Percentiles rank a stretch among this genome's conserved stretches.
Evolutionary conservation across 768 basidiomycete genomes (phyloP).

Genomic region (Boletus eberwhitei): DNA sequence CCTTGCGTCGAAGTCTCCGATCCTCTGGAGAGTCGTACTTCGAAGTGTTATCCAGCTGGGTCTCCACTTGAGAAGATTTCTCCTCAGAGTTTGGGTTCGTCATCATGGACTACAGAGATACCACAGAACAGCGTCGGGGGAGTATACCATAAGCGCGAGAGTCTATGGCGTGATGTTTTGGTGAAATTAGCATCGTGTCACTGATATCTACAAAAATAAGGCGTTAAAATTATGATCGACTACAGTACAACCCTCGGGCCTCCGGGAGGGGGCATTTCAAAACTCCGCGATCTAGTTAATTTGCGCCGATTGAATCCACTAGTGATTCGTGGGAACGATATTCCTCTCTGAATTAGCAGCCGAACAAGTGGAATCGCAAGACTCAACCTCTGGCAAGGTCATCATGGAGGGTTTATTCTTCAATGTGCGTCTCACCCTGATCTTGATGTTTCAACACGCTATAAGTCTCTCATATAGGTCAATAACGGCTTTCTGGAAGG

Average conservation of each 20-base stretch:
- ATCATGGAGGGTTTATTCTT: slow-evolving; percentile 90
- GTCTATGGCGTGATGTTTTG: slow-evolving; percentile 6
- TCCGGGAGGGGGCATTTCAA: neutral
- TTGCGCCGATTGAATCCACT: neutral
- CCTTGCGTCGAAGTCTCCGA: slow-evolving; percentile 29
- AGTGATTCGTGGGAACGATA: slow-evolving; percentile 15
- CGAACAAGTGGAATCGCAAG: neutral
- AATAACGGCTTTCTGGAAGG: slow-evolving; percentile 76
- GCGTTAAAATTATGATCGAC: neutral
- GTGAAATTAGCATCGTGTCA: neutral
- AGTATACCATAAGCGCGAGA: neutral
- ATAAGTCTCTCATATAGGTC: slow-evolving; percentile 46
- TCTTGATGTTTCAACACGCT: neutral
- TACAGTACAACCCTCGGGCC: too few relatives aligned
- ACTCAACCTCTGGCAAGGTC: slow-evolving; percentile 8
- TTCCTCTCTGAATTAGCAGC: slow-evolving; percentile 10
- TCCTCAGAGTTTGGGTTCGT: slow-evolving; percentile 1
- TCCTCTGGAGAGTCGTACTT: slow-evolving; percentile 16
- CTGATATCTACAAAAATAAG: neutral
- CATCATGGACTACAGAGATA: slow-evolving; percentile 3
- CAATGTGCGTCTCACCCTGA: slow-evolving; percentile 53
- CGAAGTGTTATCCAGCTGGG: neutral
- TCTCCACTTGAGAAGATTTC: slow-evolving; percentile 8
- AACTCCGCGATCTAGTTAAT: neutral
- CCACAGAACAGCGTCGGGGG: neutral